A percentile compares a stretch with the other conserved stretches of the same genome.
phyloP scores from a whole-genome alignment of 2,329 filamentous ascomycete species.

The Beauveria brongniartii region DNA sequence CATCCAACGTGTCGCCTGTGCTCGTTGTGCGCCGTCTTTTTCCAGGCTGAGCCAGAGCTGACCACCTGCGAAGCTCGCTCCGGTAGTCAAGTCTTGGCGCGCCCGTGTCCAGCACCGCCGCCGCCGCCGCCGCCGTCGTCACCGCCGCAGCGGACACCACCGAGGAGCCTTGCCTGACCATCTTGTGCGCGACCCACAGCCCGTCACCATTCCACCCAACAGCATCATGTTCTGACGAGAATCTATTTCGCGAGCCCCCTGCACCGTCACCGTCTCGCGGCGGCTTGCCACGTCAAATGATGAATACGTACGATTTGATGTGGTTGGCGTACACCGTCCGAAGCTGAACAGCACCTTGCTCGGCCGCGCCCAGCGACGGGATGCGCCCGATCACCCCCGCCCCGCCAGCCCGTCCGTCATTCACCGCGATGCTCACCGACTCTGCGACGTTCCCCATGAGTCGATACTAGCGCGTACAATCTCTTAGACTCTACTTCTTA shows the following conservation, averaged over 20 bases:
- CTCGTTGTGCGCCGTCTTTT: constrained; percentile 13
- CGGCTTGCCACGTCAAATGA: constrained; percentile 12
- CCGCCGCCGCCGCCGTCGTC: background rate
- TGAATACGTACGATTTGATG: constrained; percentile 11
- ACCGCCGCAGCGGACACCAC: constrained; percentile 4
- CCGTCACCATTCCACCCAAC: constrained; percentile 10
- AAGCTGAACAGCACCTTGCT: constrained; percentile 15
- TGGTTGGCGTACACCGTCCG: constrained; percentile 14
- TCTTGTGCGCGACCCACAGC: constrained; percentile 13
- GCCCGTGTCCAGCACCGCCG: constrained; percentile 11
- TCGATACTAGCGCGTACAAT: too few species aligned
- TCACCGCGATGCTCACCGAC: constrained; percentile 12
- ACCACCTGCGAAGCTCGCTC: constrained; percentile 11
- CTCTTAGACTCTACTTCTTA: too few species aligned
- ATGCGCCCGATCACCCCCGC: constrained; percentile 7
- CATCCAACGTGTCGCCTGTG: constrained; percentile 13
- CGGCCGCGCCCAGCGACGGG: constrained; percentile 11
- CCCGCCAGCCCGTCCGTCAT: constrained; percentile 13
- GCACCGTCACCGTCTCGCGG: constrained; percentile 5
- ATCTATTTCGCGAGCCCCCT: constrained; percentile 9
- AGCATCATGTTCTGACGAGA: constrained; percentile 14
- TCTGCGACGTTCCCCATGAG: constrained; percentile 12
- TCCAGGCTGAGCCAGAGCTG: constrained; percentile 13
- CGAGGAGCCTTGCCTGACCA: constrained; percentile 10
- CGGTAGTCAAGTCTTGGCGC: constrained; percentile 11